Conservation (phyloP, 345 rosid species). For the Ricinus communis region DNA sequence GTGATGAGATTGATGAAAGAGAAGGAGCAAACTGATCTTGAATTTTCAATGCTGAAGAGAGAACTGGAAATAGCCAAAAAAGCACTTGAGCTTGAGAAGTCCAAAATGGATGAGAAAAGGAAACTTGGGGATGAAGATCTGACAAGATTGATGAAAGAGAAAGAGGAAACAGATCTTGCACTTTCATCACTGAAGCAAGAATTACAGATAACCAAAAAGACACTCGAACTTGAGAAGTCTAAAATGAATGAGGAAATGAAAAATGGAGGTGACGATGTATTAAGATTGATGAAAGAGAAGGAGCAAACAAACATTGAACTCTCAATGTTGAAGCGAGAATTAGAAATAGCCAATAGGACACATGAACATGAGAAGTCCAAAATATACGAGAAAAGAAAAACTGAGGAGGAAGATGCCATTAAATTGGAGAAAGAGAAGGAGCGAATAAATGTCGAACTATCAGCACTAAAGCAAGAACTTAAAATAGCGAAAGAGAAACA, state of each 20-base stretch:
- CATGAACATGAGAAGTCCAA: conserved; percentile 51
- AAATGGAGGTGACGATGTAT: conserved; percentile 41
- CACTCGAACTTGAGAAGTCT: conserved; percentile 46
- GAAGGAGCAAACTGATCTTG: conserved; percentile 28
- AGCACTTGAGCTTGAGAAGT: conserved; percentile 49
- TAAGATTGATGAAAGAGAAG: conserved; percentile 36
- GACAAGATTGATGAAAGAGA: conserved; percentile 37
- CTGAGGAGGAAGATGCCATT: conserved; percentile 40
- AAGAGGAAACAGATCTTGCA: conserved; percentile 26
- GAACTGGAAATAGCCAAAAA: conserved; percentile 38
- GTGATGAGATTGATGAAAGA: conserved; percentile 35
- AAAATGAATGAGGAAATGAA: conserved; percentile 47
- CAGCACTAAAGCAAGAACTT: conserved; percentile 33
- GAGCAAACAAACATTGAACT: conserved; percentile 29
- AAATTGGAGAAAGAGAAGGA: conserved; percentile 42
- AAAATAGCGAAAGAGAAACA: conserved; percentile 38
- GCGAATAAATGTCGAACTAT: conserved; percentile 19
- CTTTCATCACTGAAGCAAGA: conserved; percentile 37
- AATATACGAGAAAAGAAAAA: conserved; percentile 46
- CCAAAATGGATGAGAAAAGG: conserved; percentile 47
- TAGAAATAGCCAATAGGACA: conserved; percentile 35
- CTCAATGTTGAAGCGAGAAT: conserved; percentile 34
- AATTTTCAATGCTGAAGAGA: conserved; percentile 29
- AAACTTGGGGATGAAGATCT: conserved; percentile 42
- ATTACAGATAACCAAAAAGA: conserved; percentile 35